Evolutionary conservation across 140 eudicot species (phyloP).

Genomic region (Ambrosia hybrid): DNA sequence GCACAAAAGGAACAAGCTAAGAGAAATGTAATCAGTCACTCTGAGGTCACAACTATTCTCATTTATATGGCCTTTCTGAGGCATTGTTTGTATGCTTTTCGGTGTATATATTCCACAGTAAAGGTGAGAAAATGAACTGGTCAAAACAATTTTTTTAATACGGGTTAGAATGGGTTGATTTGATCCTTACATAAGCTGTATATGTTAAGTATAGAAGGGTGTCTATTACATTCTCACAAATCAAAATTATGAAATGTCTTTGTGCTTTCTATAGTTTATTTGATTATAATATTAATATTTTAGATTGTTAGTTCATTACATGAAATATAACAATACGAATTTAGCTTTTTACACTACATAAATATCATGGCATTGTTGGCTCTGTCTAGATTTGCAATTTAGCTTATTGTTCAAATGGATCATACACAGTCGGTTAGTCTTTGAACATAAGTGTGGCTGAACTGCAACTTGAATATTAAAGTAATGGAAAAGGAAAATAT

Average conservation of each 20-base stretch:
- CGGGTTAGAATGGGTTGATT: too few species aligned
- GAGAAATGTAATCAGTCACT: conserved; percentile 64
- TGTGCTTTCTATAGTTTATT: not conserved
- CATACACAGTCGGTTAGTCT: not conserved
- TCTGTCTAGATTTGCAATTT: not conserved
- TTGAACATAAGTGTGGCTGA: not conserved
- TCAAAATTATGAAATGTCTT: not conserved
- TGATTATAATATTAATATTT: not conserved
- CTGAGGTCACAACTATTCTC: too few species aligned
- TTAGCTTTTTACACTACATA: not conserved
- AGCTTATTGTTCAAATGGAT: not conserved
- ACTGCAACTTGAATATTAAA: not conserved
- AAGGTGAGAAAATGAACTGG: too few species aligned
- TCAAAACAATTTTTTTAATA: too few species aligned
- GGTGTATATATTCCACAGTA: too few species aligned
- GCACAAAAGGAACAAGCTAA: conserved; percentile 93
- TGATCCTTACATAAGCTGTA: too few species aligned
- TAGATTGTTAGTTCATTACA: not conserved
- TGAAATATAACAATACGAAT: not conserved
- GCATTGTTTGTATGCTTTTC: too few species aligned
- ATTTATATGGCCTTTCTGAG: too few species aligned
- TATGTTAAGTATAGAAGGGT: not conserved
- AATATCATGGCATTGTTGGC: not conserved
- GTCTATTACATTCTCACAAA: not conserved
- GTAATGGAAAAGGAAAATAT: not conserved